These are phyloP conservation scores for Knufia fluminis DNA, from an alignment of 2,329 filamentous ascomycete genomes.

Conservation along the genomic window DNA sequence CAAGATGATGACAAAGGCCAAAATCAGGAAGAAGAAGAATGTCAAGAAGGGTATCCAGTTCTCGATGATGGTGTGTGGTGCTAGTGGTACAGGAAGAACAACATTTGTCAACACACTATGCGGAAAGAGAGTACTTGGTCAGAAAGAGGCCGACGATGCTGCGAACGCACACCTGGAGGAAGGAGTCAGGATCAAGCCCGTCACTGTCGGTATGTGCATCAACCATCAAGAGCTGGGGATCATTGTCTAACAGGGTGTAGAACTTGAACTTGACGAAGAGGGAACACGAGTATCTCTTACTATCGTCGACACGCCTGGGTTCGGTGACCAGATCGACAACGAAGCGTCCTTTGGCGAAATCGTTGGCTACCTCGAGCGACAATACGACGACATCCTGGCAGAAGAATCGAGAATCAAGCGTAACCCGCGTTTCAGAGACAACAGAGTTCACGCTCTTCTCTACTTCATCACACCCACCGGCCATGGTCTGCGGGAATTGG, in stretches of 20 bases:
- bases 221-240: background rate
- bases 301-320: slow-evolving; percentile 96
- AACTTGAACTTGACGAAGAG: slow-evolving; percentile 94
- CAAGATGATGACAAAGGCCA: slow-evolving; percentile 50
- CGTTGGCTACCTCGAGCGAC: slow-evolving; percentile 93
- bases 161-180: slow-evolving; percentile 85
- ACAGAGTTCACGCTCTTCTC: slow-evolving; percentile 93
- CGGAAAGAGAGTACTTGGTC: slow-evolving; percentile 79
- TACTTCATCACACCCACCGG: slow-evolving; percentile 99
- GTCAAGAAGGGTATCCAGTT: slow-evolving; percentile 99
- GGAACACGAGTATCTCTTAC: slow-evolving; percentile 96
- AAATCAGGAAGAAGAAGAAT: slow-evolving; percentile 99
- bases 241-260: slow-evolving; percentile 40
- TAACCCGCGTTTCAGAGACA: slow-evolving; percentile 99
- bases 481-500: slow-evolving; percentile 93
- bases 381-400: slow-evolving; percentile 98
- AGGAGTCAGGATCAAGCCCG: slow-evolving; percentile 95
- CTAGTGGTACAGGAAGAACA: slow-evolving; percentile 93
- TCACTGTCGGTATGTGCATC: slow-evolving; percentile 74
- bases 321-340: slow-evolving; percentile 98
- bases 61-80: slow-evolving; percentile 99
- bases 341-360: slow-evolving; percentile 99
- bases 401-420: slow-evolving; percentile 99
- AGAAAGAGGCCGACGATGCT: slow-evolving; percentile 90
- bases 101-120: slow-evolving; percentile 99